Conservation (phyloP, 495 filamentous ascomycete genomes). For the Amphirosellinia nigrospora region DNA sequence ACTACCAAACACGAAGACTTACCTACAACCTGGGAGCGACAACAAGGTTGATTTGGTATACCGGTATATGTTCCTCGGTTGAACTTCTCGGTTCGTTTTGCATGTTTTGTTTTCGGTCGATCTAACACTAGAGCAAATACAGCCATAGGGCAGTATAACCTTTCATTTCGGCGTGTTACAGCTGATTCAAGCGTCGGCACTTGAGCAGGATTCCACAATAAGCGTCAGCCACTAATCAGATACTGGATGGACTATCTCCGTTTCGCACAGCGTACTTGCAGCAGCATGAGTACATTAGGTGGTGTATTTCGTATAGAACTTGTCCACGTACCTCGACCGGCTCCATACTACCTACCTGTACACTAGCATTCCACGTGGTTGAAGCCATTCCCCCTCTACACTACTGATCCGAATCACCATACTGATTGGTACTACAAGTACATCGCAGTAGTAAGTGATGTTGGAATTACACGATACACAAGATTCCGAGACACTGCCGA, state of each 20-base stretch:
- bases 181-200: slow-evolving; percentile 25
- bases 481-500: slow-evolving; percentile 9
- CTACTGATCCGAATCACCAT: no score
- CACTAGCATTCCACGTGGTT: slow-evolving; percentile 21
- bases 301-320: background rate
- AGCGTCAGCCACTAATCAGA: slow-evolving; percentile 20
- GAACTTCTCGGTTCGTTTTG: no score
- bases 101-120: background rate
- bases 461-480: background rate
- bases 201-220: slow-evolving; percentile 10
- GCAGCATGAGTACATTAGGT: background rate
- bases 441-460: background rate
- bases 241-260: background rate
- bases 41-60: no score
- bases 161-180: background rate
- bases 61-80: no score
- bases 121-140: background rate
- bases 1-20: background rate
- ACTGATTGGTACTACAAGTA: no score
- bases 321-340: slow-evolving; percentile 13
- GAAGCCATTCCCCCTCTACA: slow-evolving; percentile 12
- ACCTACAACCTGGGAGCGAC: no score
- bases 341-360: slow-evolving; percentile 12
- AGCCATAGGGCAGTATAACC: background rate
- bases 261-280: slow-evolving; percentile 26